Evolutionary conservation across 352 stramenopile genomes (phyloP).

Genomic region (Phytopythium boreale): DNA sequence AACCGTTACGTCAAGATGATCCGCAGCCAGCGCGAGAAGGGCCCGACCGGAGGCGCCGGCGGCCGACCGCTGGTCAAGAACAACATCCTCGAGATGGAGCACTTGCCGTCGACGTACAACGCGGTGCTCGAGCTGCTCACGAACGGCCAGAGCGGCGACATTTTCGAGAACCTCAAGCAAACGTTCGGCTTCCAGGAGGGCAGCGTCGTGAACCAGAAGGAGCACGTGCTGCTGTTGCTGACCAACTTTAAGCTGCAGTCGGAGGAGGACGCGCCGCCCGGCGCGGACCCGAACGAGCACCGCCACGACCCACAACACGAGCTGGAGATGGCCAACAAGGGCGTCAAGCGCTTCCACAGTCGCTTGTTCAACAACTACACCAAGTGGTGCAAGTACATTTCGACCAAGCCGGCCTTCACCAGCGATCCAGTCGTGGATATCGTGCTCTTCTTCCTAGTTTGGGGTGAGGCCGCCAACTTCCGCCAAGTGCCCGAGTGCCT

Average conservation of each 20-base stretch:
- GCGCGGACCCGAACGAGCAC: conserved; percentile 26
- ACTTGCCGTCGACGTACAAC: conserved; percentile 66
- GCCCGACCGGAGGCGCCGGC: conserved; percentile 19
- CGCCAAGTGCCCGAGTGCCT: conserved; percentile 76
- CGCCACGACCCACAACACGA: conserved; percentile 68
- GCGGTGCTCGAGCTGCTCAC: conserved; percentile 48
- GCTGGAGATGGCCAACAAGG: conserved; percentile 69
- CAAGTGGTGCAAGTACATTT: conserved; percentile 89
- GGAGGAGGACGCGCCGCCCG: conserved; percentile 28
- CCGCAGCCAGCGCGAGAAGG: conserved; percentile 68
- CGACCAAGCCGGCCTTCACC: conserved; percentile 71
- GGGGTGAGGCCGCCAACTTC: conserved; percentile 85
- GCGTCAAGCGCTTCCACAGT: conserved; percentile 70
- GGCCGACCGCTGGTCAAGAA: conserved; percentile 42
- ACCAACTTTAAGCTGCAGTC: conserved; percentile 82
- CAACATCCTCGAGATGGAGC: conserved; percentile 76
- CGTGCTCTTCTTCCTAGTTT: conserved; percentile 83
- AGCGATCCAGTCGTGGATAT: conserved; percentile 79
- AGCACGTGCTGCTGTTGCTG: conserved; percentile 75
- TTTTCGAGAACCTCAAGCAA: conserved; percentile 92
- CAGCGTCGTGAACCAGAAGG: conserved; percentile 76
- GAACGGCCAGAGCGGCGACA: conserved; percentile 42
- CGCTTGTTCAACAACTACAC: conserved; percentile 83
- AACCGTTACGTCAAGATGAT: conserved; percentile 88
- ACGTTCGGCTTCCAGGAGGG: conserved; percentile 96